Conservation (phyloP, 2,329 filamentous ascomycete genomes). For the Mariannaea sp. region DNA sequence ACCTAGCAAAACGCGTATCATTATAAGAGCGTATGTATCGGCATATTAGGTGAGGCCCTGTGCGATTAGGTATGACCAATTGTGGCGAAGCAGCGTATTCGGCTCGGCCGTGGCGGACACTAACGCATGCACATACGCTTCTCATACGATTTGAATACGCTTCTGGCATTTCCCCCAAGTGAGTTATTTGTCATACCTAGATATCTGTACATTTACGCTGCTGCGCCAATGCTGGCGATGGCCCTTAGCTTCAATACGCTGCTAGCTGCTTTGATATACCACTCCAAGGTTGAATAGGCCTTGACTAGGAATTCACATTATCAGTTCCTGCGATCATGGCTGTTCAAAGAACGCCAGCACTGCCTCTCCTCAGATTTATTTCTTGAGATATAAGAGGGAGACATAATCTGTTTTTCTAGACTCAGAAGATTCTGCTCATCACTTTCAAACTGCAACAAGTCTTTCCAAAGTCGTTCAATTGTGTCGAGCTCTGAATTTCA, state of each 20-base stretch:
- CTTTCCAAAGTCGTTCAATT: neutral
- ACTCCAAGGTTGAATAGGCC: too few relatives aligned
- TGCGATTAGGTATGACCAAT: too few relatives aligned
- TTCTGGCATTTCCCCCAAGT: neutral
- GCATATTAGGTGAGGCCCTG: neutral
- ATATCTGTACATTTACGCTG: neutral
- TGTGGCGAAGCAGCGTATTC: constrained; percentile 15
- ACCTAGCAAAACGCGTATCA: neutral
- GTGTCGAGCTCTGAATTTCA: too few relatives aligned
- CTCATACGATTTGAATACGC: neutral
- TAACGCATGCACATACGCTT: neutral
- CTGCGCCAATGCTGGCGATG: too few relatives aligned
- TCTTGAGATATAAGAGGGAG: neutral
- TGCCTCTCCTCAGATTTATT: neutral
- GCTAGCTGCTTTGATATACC: too few relatives aligned
- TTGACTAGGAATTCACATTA: too few relatives aligned
- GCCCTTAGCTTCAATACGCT: too few relatives aligned
- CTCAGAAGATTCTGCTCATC: neutral
- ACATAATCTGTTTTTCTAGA: neutral
- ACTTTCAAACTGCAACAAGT: neutral
- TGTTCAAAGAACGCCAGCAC: neutral
- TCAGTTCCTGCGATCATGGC: too few relatives aligned
- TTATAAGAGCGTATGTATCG: neutral
- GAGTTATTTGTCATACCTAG: too few relatives aligned
- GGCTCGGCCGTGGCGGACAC: neutral